Conservation (phyloP, 2,329 filamentous ascomycete genomes). For the Dactylellina parvicollis region DNA sequence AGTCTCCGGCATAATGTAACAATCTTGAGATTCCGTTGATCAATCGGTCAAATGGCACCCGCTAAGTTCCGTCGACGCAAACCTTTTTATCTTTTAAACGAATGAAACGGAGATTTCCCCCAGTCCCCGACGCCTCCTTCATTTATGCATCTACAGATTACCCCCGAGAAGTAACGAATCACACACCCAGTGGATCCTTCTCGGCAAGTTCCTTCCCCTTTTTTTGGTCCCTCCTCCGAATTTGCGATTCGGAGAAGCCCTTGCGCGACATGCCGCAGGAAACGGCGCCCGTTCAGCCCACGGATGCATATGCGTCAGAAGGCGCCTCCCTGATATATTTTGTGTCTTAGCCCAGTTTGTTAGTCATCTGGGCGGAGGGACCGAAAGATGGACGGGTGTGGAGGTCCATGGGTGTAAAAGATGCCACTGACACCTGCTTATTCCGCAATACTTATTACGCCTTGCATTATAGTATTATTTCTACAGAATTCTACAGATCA, state of each 20-base stretch:
- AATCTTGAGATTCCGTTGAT: neutral
- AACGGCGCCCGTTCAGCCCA: neutral
- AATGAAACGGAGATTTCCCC: slow-evolving; percentile 2
- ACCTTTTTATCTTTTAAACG: neutral
- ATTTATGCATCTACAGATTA: neutral
- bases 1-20: neutral
- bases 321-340: neutral
- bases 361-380: slow-evolving; percentile 2
- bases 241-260: slow-evolving; percentile 2
- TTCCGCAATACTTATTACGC: neutral
- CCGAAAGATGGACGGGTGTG: neutral
- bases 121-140: neutral
- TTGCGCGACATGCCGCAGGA: neutral
- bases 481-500: neutral
- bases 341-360: neutral
- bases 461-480: neutral
- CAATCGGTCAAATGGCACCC: neutral
- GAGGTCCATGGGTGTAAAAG: neutral
- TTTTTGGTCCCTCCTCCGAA: slow-evolving; percentile 1
- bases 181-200: neutral
- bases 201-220: neutral
- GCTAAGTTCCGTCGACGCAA: neutral
- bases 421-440: slow-evolving; percentile 8
- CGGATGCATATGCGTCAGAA: neutral
- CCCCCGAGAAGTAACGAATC: neutral